Evolutionary conservation across 2,329 filamentous ascomycete genomes (phyloP), one percentile per base, ranked within the genome.

Genomic region (Alternaria sp.): DNA sequence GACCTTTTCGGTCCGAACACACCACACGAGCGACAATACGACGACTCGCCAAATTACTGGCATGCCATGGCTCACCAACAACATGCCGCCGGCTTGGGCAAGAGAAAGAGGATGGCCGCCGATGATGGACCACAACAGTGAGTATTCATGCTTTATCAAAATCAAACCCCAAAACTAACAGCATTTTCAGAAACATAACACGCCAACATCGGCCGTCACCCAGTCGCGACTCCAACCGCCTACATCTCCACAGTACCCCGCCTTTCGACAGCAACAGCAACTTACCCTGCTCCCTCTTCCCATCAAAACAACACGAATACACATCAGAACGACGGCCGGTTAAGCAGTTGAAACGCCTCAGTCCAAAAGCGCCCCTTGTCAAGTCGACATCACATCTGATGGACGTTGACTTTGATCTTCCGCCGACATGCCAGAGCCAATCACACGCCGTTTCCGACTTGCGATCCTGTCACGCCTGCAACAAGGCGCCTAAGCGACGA

Each of bases 391-490:
- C 74, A 30, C 73, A 73, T 48, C 68, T 76, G 14, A 77, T 76
- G 74, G 74, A 75, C 47, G 60, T 70, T 43, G 75, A 75, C 20
- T 12, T 57, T 3, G 70, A 70, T 4, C 24, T 38, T 4, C 39
- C 65, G 20, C 51, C 61, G 20, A 48, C 20, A n/a, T 54, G 49
- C 20, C 49, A 39, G 53, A 38, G 55, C 18, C 47, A 59, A 34
- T 28, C 64, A 22, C 59, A 60, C 24, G 36, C 60, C 38, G 52
- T 63, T 16, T 65, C 62, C 0, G 73, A 77, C 52, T 63, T 77
- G 28, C 70, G 76, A 39, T 84, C 88, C 0, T 92, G 89, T 74
- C 87, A 91, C 78, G 86, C 91, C 64, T 92, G 89, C 81, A 85
- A 86, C 68, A 85, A 88, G 42, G 85, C 85, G 54, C 89, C 89